Evolutionary conservation across 306 rosid species (phyloP), one percentile per base, ranked within the genome.

Genomic region (Quercus glauca): DNA sequence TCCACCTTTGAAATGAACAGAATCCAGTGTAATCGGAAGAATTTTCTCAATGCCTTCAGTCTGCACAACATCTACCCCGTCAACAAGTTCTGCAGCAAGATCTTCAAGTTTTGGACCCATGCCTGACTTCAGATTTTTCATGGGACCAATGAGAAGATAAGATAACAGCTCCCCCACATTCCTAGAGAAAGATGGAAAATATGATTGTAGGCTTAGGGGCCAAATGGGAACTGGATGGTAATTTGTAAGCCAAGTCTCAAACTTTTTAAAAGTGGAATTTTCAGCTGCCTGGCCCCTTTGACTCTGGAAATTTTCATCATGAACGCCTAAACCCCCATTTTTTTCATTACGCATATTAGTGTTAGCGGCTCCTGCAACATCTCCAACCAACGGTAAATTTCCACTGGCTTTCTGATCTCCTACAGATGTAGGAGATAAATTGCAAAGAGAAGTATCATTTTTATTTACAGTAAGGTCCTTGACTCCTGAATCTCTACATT

Each of bases 1-100:
- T 69, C 92, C 99, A 53, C 90, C 94, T 81, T 89, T 95, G 86
- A 92, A 90, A 81, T 84, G 87, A 76, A 95, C 92, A 85, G 98
- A 89, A 86, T 95, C 99, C 63, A 95, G 79, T 25, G 89, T 84
- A 35, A 95, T 84, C 33, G 97, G 98, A 87, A 91, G 82, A 81
- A 78, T 77, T 79, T 77, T 86, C 60, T 75, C 79, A 75, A 79
- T 70, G 53, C 90, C 91, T 81, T 87, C 91, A 78, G 83, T 69
- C 78, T 86, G 91, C 77, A 29, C 81, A 76, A 77, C 69, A 88
- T 81, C 83, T 31, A 72, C 76, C 76, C 77, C 83, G 33, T 89
- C 84, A 12, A 75, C 85, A 75, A 83, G 84, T 84, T 86, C 93
- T 76, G 90, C 81, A 73, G 81, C 85, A 77, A 85, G 72, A 84